Conservation (phyloP, 2,329 filamentous ascomycete species). For the Curvularia sp. region DNA sequence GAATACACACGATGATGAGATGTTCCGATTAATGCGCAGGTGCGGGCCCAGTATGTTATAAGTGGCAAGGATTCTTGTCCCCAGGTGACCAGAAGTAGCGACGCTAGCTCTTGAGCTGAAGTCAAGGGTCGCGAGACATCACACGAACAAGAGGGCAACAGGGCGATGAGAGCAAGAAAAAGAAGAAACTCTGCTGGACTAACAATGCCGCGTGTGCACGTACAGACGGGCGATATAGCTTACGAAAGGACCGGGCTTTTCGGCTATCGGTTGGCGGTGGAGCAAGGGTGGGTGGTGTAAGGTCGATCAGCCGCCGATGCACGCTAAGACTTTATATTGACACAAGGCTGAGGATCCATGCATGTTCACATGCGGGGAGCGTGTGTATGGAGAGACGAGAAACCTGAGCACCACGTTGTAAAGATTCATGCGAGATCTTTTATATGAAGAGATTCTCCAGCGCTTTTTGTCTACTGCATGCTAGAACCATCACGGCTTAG, state of each 20-base stretch:
- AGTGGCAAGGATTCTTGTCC: background rate
- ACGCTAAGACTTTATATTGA: slow-evolving; percentile 19
- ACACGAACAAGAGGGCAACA: slow-evolving; percentile 6
- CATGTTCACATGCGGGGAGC: background rate
- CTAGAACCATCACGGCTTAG: background rate
- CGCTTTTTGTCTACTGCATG: background rate
- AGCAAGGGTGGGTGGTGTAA: slow-evolving; percentile 17
- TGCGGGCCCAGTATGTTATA: background rate
- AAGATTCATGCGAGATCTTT: background rate
- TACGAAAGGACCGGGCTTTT: background rate
- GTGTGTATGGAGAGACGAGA: background rate
- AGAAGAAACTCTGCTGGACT: background rate
- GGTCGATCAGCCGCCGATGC: slow-evolving; percentile 23
- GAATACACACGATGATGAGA: background rate
- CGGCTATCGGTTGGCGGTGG: slow-evolving; percentile 13
- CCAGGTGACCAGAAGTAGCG: slow-evolving; percentile 20
- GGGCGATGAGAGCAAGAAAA: background rate
- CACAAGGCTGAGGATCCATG: background rate
- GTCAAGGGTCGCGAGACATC: background rate
- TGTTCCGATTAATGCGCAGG: background rate
- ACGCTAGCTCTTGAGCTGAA: slow-evolving; percentile 18
- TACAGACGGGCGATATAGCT: background rate
- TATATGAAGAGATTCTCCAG: background rate
- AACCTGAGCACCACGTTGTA: background rate
- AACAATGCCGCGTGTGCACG: background rate